Conservation (phyloP, 83 land plant genomes). For the Diphasiastrum complanatum region DNA sequence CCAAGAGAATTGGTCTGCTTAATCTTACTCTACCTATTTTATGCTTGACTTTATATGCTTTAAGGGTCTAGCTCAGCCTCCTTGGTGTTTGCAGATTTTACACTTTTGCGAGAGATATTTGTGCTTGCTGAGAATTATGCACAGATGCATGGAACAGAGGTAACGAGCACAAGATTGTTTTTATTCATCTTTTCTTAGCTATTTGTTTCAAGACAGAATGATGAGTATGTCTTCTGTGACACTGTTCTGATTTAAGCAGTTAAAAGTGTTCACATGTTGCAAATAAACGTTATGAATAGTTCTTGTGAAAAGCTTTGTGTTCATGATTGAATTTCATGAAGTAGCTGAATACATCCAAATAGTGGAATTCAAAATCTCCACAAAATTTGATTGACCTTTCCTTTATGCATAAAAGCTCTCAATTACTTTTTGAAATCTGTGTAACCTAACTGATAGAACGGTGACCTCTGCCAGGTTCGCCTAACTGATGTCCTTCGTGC, state of each 20-base stretch:
- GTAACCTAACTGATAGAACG: neutral
- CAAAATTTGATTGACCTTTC: too few species aligned
- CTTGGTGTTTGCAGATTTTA: slow-evolving; percentile 22
- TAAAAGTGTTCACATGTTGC: neutral
- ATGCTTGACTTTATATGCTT: too few species aligned
- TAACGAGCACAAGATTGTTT: neutral
- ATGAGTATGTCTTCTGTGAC: neutral
- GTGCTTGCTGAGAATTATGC: slow-evolving; percentile 6
- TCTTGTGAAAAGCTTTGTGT: too few species aligned
- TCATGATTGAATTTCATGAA: too few species aligned
- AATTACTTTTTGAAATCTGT: neutral
- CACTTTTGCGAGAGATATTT: slow-evolving; percentile 16
- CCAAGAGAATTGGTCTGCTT: too few species aligned
- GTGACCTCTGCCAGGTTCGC: slow-evolving; percentile 7
- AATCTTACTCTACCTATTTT: too few species aligned
- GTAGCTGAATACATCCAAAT: too few species aligned
- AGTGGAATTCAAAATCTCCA: too few species aligned
- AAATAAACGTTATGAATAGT: too few species aligned
- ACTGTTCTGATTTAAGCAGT: neutral
- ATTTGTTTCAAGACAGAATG: neutral
- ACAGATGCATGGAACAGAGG: slow-evolving; percentile 15
- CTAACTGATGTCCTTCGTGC: slow-evolving; percentile 15
- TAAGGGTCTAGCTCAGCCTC: too few species aligned
- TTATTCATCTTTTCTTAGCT: neutral
- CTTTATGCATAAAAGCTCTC: neutral